These are phyloP conservation scores for Solidago caesia DNA, from an alignment of 129 eudicot species.

Conservation along the genomic window DNA sequence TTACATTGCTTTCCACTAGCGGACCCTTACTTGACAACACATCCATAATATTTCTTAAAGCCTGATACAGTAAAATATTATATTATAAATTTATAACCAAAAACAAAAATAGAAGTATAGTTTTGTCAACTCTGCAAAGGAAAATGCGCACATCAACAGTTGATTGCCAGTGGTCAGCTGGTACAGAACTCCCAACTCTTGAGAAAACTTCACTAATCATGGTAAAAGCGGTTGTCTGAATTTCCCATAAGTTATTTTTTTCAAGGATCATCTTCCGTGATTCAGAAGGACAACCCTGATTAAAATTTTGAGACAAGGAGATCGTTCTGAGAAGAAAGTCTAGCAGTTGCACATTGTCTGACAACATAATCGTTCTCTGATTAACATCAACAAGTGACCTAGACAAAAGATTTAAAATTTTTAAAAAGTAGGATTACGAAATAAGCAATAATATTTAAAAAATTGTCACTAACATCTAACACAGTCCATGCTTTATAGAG, in stretches of 20 bases:
- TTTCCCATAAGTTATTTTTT: slow-evolving; percentile 50
- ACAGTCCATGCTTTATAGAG: not conserved
- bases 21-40: slow-evolving; percentile 54
- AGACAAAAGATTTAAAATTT: slow-evolving; percentile 13
- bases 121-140: not conserved
- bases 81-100: slow-evolving; percentile 5
- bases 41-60: slow-evolving; percentile 69
- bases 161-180: slow-evolving; percentile 62
- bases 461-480: not conserved
- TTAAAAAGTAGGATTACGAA: not conserved
- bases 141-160: slow-evolving; percentile 55
- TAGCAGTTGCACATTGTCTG: slow-evolving; percentile 56
- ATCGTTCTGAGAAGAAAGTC: slow-evolving; percentile 60
- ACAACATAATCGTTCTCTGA: slow-evolving; percentile 44
- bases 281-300: slow-evolving; percentile 32
- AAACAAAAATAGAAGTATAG: not conserved
- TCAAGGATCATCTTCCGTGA: slow-evolving; percentile 33
- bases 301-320: slow-evolving; percentile 44
- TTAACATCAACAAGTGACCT: slow-evolving; percentile 60
- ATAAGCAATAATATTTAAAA: not conserved
- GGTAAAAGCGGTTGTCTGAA: slow-evolving; percentile 57
- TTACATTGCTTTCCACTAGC: slow-evolving; percentile 55
- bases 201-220: slow-evolving; percentile 78
- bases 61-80: slow-evolving; percentile 35
- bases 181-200: slow-evolving; percentile 61